Conservation (phyloP, 2,329 filamentous ascomycete genomes). For the Xylaria sp. region DNA sequence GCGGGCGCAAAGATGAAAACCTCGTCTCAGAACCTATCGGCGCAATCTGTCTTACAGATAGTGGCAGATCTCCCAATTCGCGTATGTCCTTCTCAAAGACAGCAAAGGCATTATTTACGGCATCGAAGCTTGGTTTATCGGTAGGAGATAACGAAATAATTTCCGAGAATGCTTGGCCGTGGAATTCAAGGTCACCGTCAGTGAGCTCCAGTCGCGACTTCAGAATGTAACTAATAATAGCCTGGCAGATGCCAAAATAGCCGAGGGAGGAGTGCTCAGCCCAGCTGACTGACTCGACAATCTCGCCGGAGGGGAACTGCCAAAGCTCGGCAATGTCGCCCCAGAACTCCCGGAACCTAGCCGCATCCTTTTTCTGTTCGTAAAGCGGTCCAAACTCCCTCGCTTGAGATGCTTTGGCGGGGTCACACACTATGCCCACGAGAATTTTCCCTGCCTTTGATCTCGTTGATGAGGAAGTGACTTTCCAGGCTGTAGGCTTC, state of each 20-base stretch:
- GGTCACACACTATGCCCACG: slow-evolving; percentile 78
- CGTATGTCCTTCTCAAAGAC: slow-evolving; percentile 81
- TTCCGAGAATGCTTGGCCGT: slow-evolving; percentile 63
- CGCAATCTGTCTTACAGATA: slow-evolving; percentile 85
- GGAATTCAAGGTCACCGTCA: slow-evolving; percentile 63
- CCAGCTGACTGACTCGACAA: slow-evolving; percentile 93
- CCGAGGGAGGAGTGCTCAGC: slow-evolving; percentile 66
- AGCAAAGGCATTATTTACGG: slow-evolving; percentile 75
- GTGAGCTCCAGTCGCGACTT: slow-evolving; percentile 73
- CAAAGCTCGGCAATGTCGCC: slow-evolving; percentile 91
- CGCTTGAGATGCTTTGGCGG: slow-evolving; percentile 75
- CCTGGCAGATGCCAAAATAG: slow-evolving; percentile 73
- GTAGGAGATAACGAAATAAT: slow-evolving; percentile 59
- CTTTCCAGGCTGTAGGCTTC: slow-evolving; percentile 57
- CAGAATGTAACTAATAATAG: slow-evolving; percentile 80
- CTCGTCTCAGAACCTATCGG: slow-evolving; percentile 78
- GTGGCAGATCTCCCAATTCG: slow-evolving; percentile 81
- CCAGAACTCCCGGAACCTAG: slow-evolving; percentile 90
- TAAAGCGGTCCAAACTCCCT: slow-evolving; percentile 90
- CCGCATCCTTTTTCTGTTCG: slow-evolving; percentile 85
- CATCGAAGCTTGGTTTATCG: slow-evolving; percentile 72
- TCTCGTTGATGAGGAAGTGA: slow-evolving; percentile 54
- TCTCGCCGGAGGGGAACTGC: slow-evolving; percentile 94
- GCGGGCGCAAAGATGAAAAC: slow-evolving; percentile 72
- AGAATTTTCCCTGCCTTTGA: slow-evolving; percentile 57